Percentiles rank a stretch among this genome's conserved stretches.
Conservation (phyloP, 2,329 filamentous ascomycete species). For the Phaeosphaeria sp. region DNA sequence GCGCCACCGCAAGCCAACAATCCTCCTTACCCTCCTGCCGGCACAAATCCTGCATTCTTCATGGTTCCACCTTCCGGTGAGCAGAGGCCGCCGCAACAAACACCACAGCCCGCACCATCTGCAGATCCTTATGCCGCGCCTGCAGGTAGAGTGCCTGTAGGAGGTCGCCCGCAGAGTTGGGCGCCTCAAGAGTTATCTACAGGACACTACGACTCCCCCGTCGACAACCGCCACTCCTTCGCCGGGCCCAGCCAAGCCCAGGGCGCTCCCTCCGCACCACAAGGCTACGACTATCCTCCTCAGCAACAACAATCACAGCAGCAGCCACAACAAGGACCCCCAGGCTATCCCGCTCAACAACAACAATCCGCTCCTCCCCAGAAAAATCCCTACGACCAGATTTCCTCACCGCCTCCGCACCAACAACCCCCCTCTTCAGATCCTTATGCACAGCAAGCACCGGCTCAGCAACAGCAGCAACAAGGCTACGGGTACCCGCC, state of each 20-base stretch:
- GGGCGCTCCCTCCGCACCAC: conserved; percentile 34
- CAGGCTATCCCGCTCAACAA: conserved; percentile 38
- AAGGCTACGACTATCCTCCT: conserved; percentile 36
- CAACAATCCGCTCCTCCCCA: conserved; percentile 18
- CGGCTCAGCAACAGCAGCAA: too few relatives aligned
- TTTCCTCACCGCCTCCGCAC: conserved; percentile 36
- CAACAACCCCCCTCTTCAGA: conserved; percentile 35
- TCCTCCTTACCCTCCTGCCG: conserved; percentile 49
- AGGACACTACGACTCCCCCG: conserved; percentile 55
- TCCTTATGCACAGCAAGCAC: conserved; percentile 36
- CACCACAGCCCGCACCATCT: conserved; percentile 36
- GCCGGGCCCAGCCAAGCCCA: conserved; percentile 29
- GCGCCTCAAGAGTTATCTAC: conserved; percentile 57
- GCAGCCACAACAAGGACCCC: conserved; percentile 10
- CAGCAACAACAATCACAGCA: neutral
- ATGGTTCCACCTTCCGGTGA: conserved; percentile 42
- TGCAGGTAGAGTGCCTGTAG: conserved; percentile 42
- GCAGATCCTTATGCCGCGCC: conserved; percentile 49
- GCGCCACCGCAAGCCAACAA: conserved; percentile 45
- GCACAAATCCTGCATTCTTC: conserved; percentile 47
- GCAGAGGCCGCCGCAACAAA: conserved; percentile 40
- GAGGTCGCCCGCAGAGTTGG: conserved; percentile 45
- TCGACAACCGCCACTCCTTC: conserved; percentile 54
- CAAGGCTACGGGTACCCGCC: conserved; percentile 41
- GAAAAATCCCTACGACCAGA: conserved; percentile 37